Conservation (phyloP, 768 basidiomycete genomes). For the Daedaleopsis nitida region DNA sequence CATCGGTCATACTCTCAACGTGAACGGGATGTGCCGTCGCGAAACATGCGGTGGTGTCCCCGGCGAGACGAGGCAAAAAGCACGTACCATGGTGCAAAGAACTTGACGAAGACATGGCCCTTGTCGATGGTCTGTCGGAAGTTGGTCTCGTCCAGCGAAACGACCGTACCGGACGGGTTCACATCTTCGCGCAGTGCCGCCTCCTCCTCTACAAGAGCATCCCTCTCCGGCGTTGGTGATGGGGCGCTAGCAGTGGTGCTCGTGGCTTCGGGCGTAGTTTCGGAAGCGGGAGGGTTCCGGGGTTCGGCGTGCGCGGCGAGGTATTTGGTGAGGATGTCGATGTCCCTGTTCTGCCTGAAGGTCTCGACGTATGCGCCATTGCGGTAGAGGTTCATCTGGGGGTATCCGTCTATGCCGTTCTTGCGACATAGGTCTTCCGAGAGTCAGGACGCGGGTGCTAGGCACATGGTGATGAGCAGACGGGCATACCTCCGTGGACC, state of each 20-base stretch:
- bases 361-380: slow-evolving; percentile 62
- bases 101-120: slow-evolving; percentile 69
- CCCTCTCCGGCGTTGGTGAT: slow-evolving; percentile 32
- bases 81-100: slow-evolving; percentile 85
- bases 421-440: slow-evolving; percentile 72
- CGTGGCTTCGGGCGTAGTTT: slow-evolving; percentile 31
- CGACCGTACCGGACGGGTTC: slow-evolving; percentile 43
- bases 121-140: slow-evolving; percentile 46
- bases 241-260: slow-evolving; percentile 11
- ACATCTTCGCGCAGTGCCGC: slow-evolving; percentile 16
- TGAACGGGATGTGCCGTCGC: no score
- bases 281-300: slow-evolving; percentile 15
- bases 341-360: slow-evolving; percentile 56
- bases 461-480: not conserved
- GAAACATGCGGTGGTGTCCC: no score
- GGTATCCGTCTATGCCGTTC: slow-evolving; percentile 73
- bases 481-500: slow-evolving; percentile 67
- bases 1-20: no score
- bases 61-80: no score
- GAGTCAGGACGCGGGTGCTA: not conserved
- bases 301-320: slow-evolving; percentile 47
- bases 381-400: slow-evolving; percentile 71
- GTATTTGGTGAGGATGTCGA: slow-evolving; percentile 57
- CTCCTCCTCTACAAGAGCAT: slow-evolving; percentile 35
- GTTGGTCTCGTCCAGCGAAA: slow-evolving; percentile 45